Base-by-base conservation (phyloP, 176 grass and related monocot genomes). In the Oryza meridionalis region DNA sequence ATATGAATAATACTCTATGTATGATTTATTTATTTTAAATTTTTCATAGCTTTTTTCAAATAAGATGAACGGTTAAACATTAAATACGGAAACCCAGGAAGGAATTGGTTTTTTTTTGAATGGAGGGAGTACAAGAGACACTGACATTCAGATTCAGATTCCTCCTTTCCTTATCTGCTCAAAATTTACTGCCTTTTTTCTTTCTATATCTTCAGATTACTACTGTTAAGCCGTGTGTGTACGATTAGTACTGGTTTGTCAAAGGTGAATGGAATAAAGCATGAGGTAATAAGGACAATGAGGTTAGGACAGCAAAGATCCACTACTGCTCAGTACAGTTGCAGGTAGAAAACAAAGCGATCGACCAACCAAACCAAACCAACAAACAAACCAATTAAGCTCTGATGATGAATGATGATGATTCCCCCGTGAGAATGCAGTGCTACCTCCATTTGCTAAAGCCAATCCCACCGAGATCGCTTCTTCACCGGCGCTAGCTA, bases 241-340 rank as follows among this genome's bases (percentile, higher is more conserved):
- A 9, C 14, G 16, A 21, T 55, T 21, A 55, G 51, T 55, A 15
- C 17, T 19, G 1, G 6, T 7, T 62, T 4, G 58, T n/a, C 21
- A 62, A 62, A 62, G 58, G 3, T 6, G 27, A 8, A 8, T 0
- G 26, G 64, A 16, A 15, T 32, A 26, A 42, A 65, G 8, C 10
- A 27, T 43, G 49, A 5, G 12, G 7, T 29, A 7, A 22, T 82
- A 35, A 29, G 12, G 79, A 72, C 79, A 82, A 29, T 5, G 0
- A 61, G 65, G 2, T 58, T 77, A 15, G 63, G 72, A 67, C 21
- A 78, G 68, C 76, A 49, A 80, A 73, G 84, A 77, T 72, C 73
- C 65, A 10, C 19, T 17, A 9, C 70, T 35, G 46, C 61, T 15
- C 58, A 32, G 47, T 17, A 14, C 37, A 27, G 53, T 32, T 44